Conservation (phyloP, 495 filamentous ascomycete species). For the Ramalina peruviana region DNA sequence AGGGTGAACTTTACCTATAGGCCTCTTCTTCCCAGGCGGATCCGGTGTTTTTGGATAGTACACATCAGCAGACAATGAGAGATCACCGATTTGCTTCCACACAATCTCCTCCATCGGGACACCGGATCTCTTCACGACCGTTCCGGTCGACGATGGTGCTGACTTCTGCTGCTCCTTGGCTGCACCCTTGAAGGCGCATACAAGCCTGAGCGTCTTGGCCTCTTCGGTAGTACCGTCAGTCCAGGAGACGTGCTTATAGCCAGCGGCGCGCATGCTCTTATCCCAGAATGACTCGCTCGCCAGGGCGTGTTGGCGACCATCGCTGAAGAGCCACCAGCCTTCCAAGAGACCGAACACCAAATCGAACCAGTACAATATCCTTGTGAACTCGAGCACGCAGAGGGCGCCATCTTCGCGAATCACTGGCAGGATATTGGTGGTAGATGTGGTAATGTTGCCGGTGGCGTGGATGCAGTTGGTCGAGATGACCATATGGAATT, state of each 20-base stretch:
- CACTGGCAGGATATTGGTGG: slow-evolving; percentile 20
- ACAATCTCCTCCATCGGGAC: slow-evolving; percentile 21
- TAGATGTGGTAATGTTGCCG: slow-evolving; percentile 16
- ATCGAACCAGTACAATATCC: slow-evolving; percentile 26
- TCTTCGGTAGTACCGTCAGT: slow-evolving; percentile 20
- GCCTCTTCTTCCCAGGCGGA: not conserved
- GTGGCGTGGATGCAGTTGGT: slow-evolving; percentile 38
- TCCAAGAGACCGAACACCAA: slow-evolving; percentile 34
- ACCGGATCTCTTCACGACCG: not conserved
- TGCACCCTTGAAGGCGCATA: slow-evolving; percentile 10
- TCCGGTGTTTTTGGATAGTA: slow-evolving; percentile 24
- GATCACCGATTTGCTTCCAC: slow-evolving; percentile 17
- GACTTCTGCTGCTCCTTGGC: not conserved
- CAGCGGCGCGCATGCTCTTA: slow-evolving; percentile 16
- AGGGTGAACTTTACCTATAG: not conserved
- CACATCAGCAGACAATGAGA: slow-evolving; percentile 28
- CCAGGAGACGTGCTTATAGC: slow-evolving; percentile 24
- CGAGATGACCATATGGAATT: slow-evolving; percentile 28
- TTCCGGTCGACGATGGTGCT: not conserved
- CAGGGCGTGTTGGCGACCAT: slow-evolving; percentile 28
- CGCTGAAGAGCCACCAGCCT: slow-evolving; percentile 36
- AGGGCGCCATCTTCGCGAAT: slow-evolving; percentile 30
- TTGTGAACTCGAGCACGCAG: slow-evolving; percentile 31
- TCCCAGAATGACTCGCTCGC: slow-evolving; percentile 21
- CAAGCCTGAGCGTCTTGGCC: slow-evolving; percentile 15